Conservation (phyloP, 441 rosid genomes). For the Pelargonium fulgidum region DNA sequence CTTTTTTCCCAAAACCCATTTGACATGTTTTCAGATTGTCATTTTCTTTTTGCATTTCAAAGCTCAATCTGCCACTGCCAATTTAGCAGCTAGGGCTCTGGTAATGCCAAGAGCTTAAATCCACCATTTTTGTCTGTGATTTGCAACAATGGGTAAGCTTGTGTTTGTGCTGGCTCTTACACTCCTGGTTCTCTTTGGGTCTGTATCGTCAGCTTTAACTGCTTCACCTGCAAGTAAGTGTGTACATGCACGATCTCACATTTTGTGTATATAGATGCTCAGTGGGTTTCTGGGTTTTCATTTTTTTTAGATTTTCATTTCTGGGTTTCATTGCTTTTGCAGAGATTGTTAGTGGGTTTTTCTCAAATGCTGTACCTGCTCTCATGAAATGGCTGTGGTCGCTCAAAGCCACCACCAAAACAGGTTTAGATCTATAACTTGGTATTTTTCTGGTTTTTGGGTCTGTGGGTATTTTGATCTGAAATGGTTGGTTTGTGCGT, state of each 20-base stretch:
- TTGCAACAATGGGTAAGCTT: slow-evolving; percentile 27
- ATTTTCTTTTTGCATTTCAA: slow-evolving; percentile 18
- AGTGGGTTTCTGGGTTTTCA: slow-evolving; percentile 12
- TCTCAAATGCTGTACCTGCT: slow-evolving; percentile 56
- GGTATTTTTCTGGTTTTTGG: not conserved
- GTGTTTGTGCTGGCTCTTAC: slow-evolving; percentile 35
- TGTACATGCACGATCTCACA: not conserved
- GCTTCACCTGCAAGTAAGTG: slow-evolving; percentile 76
- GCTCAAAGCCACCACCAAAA: slow-evolving; percentile 62
- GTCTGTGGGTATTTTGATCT: slow-evolving; percentile 12
- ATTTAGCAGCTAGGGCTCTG: slow-evolving; percentile 32
- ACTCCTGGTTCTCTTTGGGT: slow-evolving; percentile 41
- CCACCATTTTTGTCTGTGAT: slow-evolving; percentile 15
- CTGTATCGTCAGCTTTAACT: slow-evolving; percentile 50
- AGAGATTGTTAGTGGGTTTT: slow-evolving; percentile 66
- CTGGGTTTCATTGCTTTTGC: slow-evolving; percentile 24
- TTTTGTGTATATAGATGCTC: not conserved
- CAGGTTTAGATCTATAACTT: slow-evolving; percentile 52
- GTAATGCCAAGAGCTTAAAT: slow-evolving; percentile 25
- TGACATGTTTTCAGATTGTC: slow-evolving; percentile 12
- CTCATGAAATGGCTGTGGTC: slow-evolving; percentile 77
- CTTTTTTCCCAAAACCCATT: not conserved
- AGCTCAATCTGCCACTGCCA: not conserved
- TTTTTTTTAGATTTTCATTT: not conserved
- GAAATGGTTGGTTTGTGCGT: slow-evolving; percentile 9